phyloP scores from a whole-genome alignment of 2,329 filamentous ascomycete genomes.

The Rutstroemia sp. region DNA sequence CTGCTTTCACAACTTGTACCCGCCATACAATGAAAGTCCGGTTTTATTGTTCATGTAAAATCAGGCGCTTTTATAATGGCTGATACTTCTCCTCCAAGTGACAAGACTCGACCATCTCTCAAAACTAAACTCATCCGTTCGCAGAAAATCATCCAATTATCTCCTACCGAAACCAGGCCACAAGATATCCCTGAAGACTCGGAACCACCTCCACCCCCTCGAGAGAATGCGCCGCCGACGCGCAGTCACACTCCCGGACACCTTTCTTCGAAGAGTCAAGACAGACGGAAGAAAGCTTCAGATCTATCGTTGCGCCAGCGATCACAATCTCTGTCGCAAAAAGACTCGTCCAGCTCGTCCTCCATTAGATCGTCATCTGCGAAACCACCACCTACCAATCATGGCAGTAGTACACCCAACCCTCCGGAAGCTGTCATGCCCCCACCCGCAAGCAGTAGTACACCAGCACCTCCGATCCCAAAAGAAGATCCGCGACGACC shows the following conservation, averaged over 20 bases:
- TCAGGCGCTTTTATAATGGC: conserved; percentile 27
- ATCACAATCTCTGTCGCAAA: conserved; percentile 29
- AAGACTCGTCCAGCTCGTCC: conserved; percentile 20
- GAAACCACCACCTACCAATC: conserved; percentile 17
- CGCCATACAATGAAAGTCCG: conserved; percentile 6
- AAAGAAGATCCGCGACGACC: conserved; percentile 32
- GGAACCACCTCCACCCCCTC: conserved; percentile 29
- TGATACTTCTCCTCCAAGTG: conserved; percentile 23
- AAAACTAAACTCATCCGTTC: conserved; percentile 43
- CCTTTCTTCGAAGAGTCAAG: conserved; percentile 48
- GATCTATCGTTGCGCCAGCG: conserved; percentile 27
- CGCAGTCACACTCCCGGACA: conserved; percentile 57
- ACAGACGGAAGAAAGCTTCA: conserved; percentile 25
- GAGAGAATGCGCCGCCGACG: conserved; percentile 30
- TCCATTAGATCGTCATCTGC: conserved; percentile 15
- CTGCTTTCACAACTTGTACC: too few relatives aligned
- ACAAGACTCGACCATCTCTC: conserved; percentile 29
- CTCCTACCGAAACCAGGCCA: conserved; percentile 30
- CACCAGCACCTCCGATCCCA: conserved; percentile 15
- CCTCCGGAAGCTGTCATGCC: conserved; percentile 17
- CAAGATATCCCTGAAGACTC: conserved; percentile 32
- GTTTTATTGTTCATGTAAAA: conserved; percentile 15
- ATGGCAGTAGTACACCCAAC: conserved; percentile 15
- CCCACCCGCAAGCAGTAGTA: conserved; percentile 13
- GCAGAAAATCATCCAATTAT: conserved; percentile 42